These are phyloP conservation scores for Cercospora sojina DNA, from an alignment of 2,329 filamentous ascomycete species.

Conservation along the genomic window DNA sequence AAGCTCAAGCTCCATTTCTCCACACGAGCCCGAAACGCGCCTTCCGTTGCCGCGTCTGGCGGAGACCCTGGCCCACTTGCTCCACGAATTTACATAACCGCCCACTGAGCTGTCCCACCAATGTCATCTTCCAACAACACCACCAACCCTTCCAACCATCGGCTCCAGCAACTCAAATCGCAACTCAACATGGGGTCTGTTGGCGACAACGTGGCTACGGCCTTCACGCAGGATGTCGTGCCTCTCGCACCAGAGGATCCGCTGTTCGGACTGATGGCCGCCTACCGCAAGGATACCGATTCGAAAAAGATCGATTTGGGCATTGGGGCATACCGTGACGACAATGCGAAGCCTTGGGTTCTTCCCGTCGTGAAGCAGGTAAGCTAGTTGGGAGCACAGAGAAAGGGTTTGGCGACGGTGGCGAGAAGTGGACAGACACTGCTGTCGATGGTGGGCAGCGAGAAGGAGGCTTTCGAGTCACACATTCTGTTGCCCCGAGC, in stretches of 20 bases:
- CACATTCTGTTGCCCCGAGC: not conserved
- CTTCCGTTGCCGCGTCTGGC: slow-evolving; percentile 1
- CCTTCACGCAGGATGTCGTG: slow-evolving; percentile 32
- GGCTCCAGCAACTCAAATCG: slow-evolving; percentile 33
- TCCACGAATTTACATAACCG: slow-evolving; percentile 5
- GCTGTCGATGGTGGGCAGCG: not conserved
- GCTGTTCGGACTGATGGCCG: slow-evolving; percentile 87
- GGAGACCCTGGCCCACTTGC: not conserved
- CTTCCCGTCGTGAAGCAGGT: slow-evolving; percentile 96
- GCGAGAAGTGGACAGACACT: not conserved
- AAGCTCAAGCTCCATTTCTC: slow-evolving; percentile 1
- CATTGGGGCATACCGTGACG: slow-evolving; percentile 90
- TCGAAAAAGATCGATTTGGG: slow-evolving; percentile 89
- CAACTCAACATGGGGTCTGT: slow-evolving; percentile 27
- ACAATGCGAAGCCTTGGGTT: slow-evolving; percentile 96
- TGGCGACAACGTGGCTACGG: slow-evolving; percentile 23
- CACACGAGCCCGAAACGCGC: slow-evolving; percentile 2
- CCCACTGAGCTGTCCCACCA: slow-evolving; percentile 22
- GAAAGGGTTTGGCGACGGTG: not conserved
- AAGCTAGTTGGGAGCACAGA: slow-evolving; percentile 33
- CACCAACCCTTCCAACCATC: slow-evolving; percentile 40
- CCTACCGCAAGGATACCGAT: slow-evolving; percentile 74
- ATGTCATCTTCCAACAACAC: slow-evolving; percentile 16
- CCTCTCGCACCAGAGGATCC: slow-evolving; percentile 79
- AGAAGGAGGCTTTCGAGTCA: not conserved